These are phyloP conservation scores for Leptosphaerulina australis DNA, from an alignment of 2,329 filamentous ascomycete species.

Conservation along the genomic window DNA sequence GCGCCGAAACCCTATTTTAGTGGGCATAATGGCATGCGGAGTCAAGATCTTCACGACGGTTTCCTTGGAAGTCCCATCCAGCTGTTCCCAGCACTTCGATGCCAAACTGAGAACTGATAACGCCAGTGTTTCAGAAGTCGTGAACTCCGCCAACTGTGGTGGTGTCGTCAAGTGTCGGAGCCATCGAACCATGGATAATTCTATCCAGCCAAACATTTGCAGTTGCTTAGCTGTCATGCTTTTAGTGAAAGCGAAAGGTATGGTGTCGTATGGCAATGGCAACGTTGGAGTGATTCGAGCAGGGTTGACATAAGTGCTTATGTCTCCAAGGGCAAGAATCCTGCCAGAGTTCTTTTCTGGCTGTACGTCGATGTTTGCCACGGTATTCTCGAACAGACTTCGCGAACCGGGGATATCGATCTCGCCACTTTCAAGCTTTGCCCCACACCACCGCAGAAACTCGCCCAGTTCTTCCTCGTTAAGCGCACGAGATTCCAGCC, in stretches of 20 bases:
- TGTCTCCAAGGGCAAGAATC: slow-evolving; percentile 77
- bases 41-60: slow-evolving; percentile 69
- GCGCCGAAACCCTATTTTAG: slow-evolving; percentile 85
- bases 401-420: slow-evolving; percentile 72
- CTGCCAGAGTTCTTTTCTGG: slow-evolving; percentile 64
- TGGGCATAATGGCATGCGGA: slow-evolving; percentile 78
- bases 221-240: slow-evolving; percentile 70
- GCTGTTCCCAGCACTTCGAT: slow-evolving; percentile 88
- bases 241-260: slow-evolving; percentile 84
- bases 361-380: slow-evolving; percentile 67
- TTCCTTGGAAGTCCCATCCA: slow-evolving; percentile 69
- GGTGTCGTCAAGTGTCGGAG: slow-evolving; percentile 72
- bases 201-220: slow-evolving; percentile 82
- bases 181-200: slow-evolving; percentile 86
- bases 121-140: slow-evolving; percentile 74
- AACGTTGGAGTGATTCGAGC: slow-evolving; percentile 80
- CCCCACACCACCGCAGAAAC: slow-evolving; percentile 83
- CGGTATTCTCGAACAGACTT: slow-evolving; percentile 76
- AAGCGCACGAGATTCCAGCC: slow-evolving; percentile 82
- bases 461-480: slow-evolving; percentile 77
- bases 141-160: slow-evolving; percentile 66
- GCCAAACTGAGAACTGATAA: slow-evolving; percentile 76
- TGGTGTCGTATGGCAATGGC: slow-evolving; percentile 79
- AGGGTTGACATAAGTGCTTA: slow-evolving; percentile 76
- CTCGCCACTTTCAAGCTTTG: slow-evolving; percentile 72